phyloP scores from a whole-genome alignment of 2,329 filamentous ascomycete species.

The Fusarium citri region DNA sequence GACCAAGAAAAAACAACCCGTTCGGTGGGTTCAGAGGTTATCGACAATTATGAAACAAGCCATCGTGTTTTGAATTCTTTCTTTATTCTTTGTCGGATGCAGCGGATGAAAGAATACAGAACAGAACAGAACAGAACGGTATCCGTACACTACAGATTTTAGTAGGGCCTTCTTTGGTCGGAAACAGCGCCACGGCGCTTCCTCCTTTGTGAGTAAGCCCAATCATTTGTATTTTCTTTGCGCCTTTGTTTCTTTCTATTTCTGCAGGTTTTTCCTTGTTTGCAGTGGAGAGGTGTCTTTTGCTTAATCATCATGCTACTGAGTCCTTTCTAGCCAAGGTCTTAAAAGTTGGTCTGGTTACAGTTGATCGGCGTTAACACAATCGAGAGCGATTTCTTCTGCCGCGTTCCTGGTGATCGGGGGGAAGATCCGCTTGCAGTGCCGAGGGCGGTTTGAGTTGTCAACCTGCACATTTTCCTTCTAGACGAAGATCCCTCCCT shows the following conservation, averaged over 20 bases:
- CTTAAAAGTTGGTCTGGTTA: background rate
- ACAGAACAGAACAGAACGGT: no score
- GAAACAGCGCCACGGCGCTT: conserved; percentile 37
- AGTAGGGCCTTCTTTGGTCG: background rate
- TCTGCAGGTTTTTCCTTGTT: background rate
- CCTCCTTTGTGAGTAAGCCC: conserved; percentile 13
- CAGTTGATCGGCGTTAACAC: background rate
- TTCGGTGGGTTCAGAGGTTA: background rate
- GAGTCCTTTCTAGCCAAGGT: background rate
- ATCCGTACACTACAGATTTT: background rate
- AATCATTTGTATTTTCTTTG: conserved; percentile 8
- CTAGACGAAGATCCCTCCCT: conserved; percentile 4
- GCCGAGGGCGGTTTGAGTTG: conserved; percentile 1
- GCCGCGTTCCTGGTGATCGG: background rate
- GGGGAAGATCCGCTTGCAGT: conserved; percentile 1
- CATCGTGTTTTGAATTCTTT: conserved; percentile 22
- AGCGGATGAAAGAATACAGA: background rate
- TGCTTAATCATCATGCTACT: background rate
- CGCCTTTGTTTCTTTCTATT: conserved; percentile 4
- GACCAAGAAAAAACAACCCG: background rate
- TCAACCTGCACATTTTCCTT: background rate
- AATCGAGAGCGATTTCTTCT: background rate
- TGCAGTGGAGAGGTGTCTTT: background rate
- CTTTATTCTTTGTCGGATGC: conserved; percentile 22
- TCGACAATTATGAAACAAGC: conserved; percentile 21